Percentiles rank a stretch among this genome's conserved stretches.
Evolutionary conservation across 192 early-diverging fungal genomes (phyloP).

Genomic region (Backusella luteola): DNA sequence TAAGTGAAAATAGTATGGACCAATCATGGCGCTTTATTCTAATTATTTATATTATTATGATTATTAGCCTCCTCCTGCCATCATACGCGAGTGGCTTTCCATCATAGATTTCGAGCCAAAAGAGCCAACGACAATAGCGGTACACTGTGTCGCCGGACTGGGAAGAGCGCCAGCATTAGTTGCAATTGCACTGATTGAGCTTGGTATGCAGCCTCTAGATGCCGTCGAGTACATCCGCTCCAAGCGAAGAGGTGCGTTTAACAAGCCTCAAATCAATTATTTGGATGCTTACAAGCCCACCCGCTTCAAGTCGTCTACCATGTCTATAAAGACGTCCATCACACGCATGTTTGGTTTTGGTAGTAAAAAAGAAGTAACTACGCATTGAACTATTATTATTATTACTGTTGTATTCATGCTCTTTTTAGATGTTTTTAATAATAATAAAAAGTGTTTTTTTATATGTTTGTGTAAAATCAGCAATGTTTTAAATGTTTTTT

Average conservation of each 20-base stretch:
- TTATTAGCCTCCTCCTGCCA: slow-evolving; percentile 39
- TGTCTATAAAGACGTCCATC: slow-evolving; percentile 30
- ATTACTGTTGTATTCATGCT: neutral
- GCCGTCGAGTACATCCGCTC: slow-evolving; percentile 71
- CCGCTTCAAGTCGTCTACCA: slow-evolving; percentile 19
- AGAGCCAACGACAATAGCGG: slow-evolving; percentile 67
- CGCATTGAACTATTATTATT: neutral
- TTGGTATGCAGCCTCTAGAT: slow-evolving; percentile 74
- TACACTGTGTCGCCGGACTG: slow-evolving; percentile 95
- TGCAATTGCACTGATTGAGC: slow-evolving; percentile 76
- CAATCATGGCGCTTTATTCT: neutral
- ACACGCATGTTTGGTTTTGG: slow-evolving; percentile 42
- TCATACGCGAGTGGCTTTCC: slow-evolving; percentile 61
- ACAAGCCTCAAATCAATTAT: slow-evolving; percentile 72
- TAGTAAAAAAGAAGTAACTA: slow-evolving; percentile 22
- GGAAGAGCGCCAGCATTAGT: slow-evolving; percentile 94
- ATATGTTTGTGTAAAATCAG: neutral
- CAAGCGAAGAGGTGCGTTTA: slow-evolving; percentile 77
- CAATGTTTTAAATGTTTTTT: neutral
- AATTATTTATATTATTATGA: neutral
- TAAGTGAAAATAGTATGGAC: slow-evolving; percentile 23
- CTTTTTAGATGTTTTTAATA: neutral
- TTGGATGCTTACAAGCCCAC: slow-evolving; percentile 43
- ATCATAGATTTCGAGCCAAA: slow-evolving; percentile 54
- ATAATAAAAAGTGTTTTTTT: neutral